Percentiles rank a stretch among this genome's conserved stretches.
Evolutionary conservation across 768 basidiomycete genomes (phyloP).

Genomic region (Mycena galopus): DNA sequence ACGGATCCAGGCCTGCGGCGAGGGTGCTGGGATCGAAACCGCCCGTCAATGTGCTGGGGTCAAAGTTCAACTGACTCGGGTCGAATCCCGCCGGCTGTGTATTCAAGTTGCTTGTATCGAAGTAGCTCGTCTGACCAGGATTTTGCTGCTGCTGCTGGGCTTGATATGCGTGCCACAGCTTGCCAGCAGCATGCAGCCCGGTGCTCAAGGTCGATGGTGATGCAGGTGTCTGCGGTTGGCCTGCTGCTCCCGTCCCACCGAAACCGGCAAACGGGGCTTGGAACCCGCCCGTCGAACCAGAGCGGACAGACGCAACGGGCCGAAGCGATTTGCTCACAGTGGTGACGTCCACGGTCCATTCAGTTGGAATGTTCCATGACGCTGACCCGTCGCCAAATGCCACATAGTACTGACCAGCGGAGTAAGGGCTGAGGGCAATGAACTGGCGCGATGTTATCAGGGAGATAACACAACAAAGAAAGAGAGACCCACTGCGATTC

Average conservation of each 20-base stretch:
- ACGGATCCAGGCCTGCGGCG: neutral
- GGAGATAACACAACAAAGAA: neutral
- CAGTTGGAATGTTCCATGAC: slow-evolving; percentile 33
- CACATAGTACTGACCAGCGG: slow-evolving; percentile 32
- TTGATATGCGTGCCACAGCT: slow-evolving; percentile 31
- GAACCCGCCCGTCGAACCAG: neutral
- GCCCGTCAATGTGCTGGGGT: slow-evolving; percentile 15
- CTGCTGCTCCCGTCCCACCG: neutral
- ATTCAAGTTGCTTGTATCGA: slow-evolving; percentile 15
- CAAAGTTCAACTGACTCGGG: slow-evolving; percentile 19
- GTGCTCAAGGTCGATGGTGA: slow-evolving; percentile 5
- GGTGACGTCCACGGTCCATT: slow-evolving; percentile 30
- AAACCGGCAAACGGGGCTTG: neutral
- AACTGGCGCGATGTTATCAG: slow-evolving; percentile 14
- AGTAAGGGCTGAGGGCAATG: slow-evolving; percentile 32
- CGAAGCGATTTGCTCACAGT: slow-evolving; percentile 30
- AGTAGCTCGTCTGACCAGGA: slow-evolving; percentile 20
- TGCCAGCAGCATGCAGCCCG: slow-evolving; percentile 27
- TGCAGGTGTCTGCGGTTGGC: neutral
- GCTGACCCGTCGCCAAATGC: slow-evolving; percentile 32
- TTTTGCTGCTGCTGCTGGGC: slow-evolving; percentile 12
- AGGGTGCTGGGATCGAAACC: slow-evolving; percentile 23
- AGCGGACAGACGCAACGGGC: slow-evolving; percentile 5
- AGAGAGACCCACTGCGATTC: slow-evolving; percentile 24
- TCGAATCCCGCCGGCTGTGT: slow-evolving; percentile 9